Percentiles rank a stretch among this genome's conserved stretches.
Evolutionary conservation across 78 protist species (phyloP).

Genomic region (Polysphondylium violaceum): DNA sequence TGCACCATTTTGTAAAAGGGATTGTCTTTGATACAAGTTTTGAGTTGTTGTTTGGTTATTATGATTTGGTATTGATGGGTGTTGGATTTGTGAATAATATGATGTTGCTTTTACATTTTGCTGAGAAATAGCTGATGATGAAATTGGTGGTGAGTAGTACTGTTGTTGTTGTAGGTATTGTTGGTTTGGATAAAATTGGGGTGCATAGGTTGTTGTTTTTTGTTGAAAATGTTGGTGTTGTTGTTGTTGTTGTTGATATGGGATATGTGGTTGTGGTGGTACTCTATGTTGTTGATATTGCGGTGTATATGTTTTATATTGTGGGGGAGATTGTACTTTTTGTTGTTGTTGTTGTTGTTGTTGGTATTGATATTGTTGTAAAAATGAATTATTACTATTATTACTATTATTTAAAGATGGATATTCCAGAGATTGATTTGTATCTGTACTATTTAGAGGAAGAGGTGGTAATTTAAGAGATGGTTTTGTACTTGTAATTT

Average conservation of each 20-base stretch:
- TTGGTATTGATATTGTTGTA: slow-evolving; percentile 2
- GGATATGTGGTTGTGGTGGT: background rate
- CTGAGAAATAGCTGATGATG: too few species aligned
- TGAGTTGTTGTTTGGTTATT: background rate
- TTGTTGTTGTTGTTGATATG: slow-evolving; percentile 23
- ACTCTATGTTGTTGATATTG: background rate
- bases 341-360: slow-evolving; percentile 6
- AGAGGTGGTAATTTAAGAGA: slow-evolving; percentile 21
- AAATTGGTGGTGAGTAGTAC: too few species aligned
- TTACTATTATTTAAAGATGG: slow-evolving; percentile 10
- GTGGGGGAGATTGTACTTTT: slow-evolving; percentile 10
- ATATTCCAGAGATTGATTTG: slow-evolving; percentile 14
- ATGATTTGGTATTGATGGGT: too few species aligned
- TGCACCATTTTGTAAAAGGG: too few species aligned
- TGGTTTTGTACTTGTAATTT: too few species aligned
- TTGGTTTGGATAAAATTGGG: slow-evolving; percentile 21
- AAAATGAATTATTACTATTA: background rate
- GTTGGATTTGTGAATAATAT: too few species aligned
- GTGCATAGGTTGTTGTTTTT: background rate
- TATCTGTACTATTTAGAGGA: background rate
- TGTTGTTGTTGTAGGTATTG: slow-evolving; percentile 28
- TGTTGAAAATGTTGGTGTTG: slow-evolving; percentile 27
- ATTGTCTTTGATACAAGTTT: too few species aligned
- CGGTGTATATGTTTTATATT: background rate
- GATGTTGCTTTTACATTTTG: too few species aligned